A percentile compares a stretch with the other conserved stretches of the same genome.
Evolutionary conservation across 2,329 filamentous ascomycete genomes (phyloP).

Genomic region (Diaporthe capsici): DNA sequence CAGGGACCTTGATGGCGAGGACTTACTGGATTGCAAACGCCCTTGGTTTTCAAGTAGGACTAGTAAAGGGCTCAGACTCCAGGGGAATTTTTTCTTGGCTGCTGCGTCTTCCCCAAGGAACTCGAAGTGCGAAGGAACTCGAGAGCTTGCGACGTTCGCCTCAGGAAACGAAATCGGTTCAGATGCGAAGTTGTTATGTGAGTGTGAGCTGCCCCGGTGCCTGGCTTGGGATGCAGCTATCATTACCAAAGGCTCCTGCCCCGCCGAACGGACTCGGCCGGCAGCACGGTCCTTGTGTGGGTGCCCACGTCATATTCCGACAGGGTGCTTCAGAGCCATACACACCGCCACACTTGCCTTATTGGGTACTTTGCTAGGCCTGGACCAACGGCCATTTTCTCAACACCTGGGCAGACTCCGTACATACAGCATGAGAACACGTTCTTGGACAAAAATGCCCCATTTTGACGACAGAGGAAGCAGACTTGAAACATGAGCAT

Average conservation of each 20-base stretch:
- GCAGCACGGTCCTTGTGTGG: constrained; percentile 21
- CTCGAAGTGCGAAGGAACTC: neutral
- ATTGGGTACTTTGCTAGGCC: neutral
- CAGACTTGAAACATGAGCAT: neutral
- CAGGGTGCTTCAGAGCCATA: neutral
- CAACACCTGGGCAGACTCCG: neutral
- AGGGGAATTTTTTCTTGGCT: neutral
- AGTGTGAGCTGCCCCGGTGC: constrained; percentile 1
- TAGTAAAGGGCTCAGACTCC: neutral
- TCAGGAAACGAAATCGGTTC: neutral
- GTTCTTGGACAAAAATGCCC: neutral
- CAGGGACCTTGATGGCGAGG: constrained; percentile 28
- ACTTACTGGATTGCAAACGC: neutral
- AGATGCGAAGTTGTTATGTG: constrained; percentile 7
- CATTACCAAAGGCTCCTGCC: constrained; percentile 21
- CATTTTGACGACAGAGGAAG: neutral
- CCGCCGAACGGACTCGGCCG: constrained; percentile 33
- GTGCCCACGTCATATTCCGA: constrained; percentile 25
- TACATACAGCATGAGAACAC: neutral
- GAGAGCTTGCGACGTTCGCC: neutral
- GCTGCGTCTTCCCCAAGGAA: neutral
- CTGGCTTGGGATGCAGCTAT: constrained; percentile 22
- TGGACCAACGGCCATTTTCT: neutral
- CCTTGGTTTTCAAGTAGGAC: neutral
- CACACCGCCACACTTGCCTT: constrained; percentile 6